Conservation (phyloP, 73 alveolate genomes). For the Effrenium voratum region DNA sequence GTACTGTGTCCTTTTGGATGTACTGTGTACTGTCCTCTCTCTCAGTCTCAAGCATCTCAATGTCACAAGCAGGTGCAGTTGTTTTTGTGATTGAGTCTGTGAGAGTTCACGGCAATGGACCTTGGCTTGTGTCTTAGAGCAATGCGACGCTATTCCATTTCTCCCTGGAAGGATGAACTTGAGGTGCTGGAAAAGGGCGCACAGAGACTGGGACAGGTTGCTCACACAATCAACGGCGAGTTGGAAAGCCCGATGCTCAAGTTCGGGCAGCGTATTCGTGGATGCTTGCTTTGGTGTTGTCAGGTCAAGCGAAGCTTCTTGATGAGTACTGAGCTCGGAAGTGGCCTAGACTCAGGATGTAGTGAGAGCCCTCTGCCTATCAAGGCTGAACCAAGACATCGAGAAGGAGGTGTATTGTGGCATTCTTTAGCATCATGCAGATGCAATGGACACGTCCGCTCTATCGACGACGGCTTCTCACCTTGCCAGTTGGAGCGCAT, state of each 20-base stretch:
- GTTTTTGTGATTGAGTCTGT: too few species aligned
- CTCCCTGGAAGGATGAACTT: slow-evolving; percentile 44
- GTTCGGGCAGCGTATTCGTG: neutral
- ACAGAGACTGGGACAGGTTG: slow-evolving; percentile 84
- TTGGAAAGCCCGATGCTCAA: slow-evolving; percentile 46
- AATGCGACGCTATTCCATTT: neutral
- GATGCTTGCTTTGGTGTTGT: neutral
- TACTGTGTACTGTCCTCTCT: too few species aligned
- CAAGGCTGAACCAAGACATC: slow-evolving; percentile 84
- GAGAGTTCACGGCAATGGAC: too few species aligned
- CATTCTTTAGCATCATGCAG: too few species aligned
- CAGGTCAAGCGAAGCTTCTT: slow-evolving; percentile 75
- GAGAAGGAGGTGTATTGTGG: slow-evolving; percentile 93
- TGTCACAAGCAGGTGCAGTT: too few species aligned
- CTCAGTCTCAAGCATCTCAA: too few species aligned
- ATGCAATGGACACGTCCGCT: too few species aligned
- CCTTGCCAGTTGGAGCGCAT: slow-evolving; percentile 80
- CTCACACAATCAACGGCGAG: slow-evolving; percentile 51
- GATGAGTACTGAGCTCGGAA: slow-evolving; percentile 38
- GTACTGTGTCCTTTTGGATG: too few species aligned
- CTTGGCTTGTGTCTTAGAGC: too few species aligned
- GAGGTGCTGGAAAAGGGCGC: slow-evolving; percentile 74
- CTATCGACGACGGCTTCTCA: too few species aligned
- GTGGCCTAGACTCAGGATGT: too few species aligned
- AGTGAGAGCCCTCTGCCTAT: too few species aligned